Percentiles rank a stretch among this genome's conserved stretches.
These are phyloP conservation scores for Dictyostelium brefeldianum DNA, from an alignment of 78 protist species.

Conservation along the genomic window DNA sequence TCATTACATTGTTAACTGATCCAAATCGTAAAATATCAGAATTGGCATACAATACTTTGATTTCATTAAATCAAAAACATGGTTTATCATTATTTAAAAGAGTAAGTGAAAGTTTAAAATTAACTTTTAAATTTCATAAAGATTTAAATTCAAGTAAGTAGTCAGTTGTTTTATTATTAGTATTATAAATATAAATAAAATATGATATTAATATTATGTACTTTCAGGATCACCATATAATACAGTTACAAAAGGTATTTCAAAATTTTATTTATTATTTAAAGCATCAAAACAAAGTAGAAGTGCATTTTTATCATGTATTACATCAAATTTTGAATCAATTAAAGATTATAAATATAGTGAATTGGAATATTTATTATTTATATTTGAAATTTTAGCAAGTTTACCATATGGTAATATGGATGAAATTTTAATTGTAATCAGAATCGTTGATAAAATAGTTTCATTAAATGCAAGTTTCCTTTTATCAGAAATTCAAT, in stretches of 20 bases:
- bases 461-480: conserved; percentile 34
- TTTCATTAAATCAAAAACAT: conserved; percentile 36
- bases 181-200: too few relatives aligned
- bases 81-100: conserved; percentile 55
- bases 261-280: conserved; percentile 66
- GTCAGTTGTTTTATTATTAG: neutral
- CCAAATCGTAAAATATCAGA: conserved; percentile 29
- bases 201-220: neutral
- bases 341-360: conserved; percentile 23
- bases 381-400: conserved; percentile 57
- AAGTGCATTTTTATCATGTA: conserved; percentile 24
- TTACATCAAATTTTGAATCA: conserved; percentile 42
- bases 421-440: conserved; percentile 61
- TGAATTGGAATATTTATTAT: conserved; percentile 27
- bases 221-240: conserved; percentile 51
- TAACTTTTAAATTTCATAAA: conserved; percentile 52
- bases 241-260: conserved; percentile 43
- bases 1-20: conserved; percentile 54
- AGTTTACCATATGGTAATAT: conserved; percentile 57
- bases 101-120: conserved; percentile 35
- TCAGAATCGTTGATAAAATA: conserved; percentile 38
- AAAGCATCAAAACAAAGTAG: conserved; percentile 30
- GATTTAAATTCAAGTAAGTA: conserved; percentile 51
- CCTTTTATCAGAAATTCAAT: neutral
- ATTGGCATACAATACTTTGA: neutral